phyloP scores from a whole-genome alignment of 139 green algal genomes.

The Chlamydomonas schloesseri region DNA sequence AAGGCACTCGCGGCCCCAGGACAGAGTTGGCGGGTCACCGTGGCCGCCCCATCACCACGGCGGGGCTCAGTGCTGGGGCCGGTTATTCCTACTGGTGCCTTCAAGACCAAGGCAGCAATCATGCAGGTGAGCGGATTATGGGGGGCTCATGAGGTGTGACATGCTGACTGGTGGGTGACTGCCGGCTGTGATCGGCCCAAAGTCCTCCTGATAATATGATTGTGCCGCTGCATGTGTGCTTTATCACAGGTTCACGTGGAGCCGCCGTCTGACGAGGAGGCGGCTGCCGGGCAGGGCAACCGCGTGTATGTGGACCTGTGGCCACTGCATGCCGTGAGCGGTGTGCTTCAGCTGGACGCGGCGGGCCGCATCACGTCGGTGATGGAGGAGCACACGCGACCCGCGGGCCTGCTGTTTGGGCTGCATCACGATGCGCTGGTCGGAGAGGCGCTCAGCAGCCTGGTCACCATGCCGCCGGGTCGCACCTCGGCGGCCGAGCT shows the following conservation, averaged over 20 bases:
- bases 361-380: not conserved
- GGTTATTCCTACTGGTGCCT: not conserved
- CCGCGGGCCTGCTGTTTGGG: slow-evolving; percentile 31
- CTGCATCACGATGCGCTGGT: not conserved
- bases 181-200: no score
- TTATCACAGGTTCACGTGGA: not conserved
- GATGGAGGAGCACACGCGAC: slow-evolving; percentile 16
- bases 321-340: not conserved
- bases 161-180: no score
- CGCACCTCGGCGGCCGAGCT: not conserved
- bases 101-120: no score
- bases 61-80: not conserved
- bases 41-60: no score
- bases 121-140: no score
- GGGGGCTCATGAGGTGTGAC: no score
- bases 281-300: not conserved
- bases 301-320: not conserved
- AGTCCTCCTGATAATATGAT: not conserved
- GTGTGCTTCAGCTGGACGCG: slow-evolving; percentile 12
- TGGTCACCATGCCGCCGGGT: not conserved
- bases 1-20: no score
- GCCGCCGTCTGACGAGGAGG: not conserved
- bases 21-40: no score
- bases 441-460: not conserved
- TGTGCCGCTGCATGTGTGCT: no score